These are phyloP conservation scores for Apiospora phragmitis DNA, from an alignment of 2,329 filamentous ascomycete species.

Conservation along the genomic window DNA sequence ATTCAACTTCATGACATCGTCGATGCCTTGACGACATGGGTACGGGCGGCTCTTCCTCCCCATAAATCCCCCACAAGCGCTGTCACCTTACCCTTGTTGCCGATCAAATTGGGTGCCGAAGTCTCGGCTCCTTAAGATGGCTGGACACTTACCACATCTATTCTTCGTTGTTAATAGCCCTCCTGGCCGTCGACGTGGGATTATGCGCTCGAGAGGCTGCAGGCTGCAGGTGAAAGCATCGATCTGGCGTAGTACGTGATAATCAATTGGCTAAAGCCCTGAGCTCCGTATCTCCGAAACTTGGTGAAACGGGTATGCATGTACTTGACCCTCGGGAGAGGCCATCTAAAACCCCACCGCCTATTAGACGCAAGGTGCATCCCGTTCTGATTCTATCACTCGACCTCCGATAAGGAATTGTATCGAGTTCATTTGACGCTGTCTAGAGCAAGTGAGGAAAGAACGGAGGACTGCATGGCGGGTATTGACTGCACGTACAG, in stretches of 20 bases:
- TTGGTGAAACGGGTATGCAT: neutral
- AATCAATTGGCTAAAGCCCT: neutral
- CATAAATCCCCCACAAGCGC: neutral
- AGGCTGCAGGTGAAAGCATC: neutral
- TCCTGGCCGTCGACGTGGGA: neutral
- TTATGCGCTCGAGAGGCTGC: neutral
- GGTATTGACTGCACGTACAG: neutral
- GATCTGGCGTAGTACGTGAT: neutral
- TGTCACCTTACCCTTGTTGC: conserved; percentile 1
- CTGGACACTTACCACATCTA: neutral
- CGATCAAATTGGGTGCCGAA: neutral
- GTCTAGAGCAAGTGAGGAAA: neutral
- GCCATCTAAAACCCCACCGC: neutral
- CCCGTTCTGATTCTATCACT: neutral
- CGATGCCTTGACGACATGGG: neutral
- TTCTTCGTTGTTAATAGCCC: neutral
- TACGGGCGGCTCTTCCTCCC: neutral
- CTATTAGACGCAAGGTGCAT: too few relatives aligned
- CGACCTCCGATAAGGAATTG: neutral
- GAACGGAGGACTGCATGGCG: neutral
- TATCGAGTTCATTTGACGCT: neutral
- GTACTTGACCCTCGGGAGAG: neutral
- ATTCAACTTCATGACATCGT: neutral
- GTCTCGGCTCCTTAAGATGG: neutral
- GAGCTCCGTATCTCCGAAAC: neutral